phyloP scores from a whole-genome alignment of 2,329 filamentous ascomycete genomes.

The Fusarium sp. region DNA sequence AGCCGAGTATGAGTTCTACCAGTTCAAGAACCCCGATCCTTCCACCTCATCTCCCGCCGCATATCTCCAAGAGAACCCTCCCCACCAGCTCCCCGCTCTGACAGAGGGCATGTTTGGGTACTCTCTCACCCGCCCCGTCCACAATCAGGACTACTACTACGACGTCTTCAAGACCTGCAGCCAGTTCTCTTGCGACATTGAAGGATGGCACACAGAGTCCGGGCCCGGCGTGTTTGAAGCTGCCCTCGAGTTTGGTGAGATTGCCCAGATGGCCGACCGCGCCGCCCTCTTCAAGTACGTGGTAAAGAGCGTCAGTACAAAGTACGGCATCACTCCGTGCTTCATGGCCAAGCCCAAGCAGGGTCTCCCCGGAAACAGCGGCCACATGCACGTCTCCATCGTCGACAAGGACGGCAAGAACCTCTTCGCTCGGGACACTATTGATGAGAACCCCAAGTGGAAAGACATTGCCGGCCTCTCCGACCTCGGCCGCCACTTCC shows the following conservation, averaged over 20 bases:
- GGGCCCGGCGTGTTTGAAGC: slow-evolving; percentile 97
- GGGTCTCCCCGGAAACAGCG: slow-evolving; percentile 93
- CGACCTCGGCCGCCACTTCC: slow-evolving; percentile 91
- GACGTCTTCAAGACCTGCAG: slow-evolving; percentile 86
- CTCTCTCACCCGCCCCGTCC: slow-evolving; percentile 86
- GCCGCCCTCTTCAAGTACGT: slow-evolving; percentile 95
- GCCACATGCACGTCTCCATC: slow-evolving; percentile 95
- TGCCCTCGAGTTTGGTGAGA: slow-evolving; percentile 91
- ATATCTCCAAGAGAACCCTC: slow-evolving; percentile 82
- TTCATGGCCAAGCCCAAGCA: slow-evolving; percentile 99
- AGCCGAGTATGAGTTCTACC: slow-evolving; percentile 98
- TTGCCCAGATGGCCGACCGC: slow-evolving; percentile 91
- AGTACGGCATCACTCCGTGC: slow-evolving; percentile 93
- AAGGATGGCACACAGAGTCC: slow-evolving; percentile 96
- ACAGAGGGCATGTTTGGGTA: slow-evolving; percentile 98
- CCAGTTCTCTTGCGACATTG: slow-evolving; percentile 84
- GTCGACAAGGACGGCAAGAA: slow-evolving; percentile 87
- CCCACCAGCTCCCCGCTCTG: slow-evolving; percentile 80
- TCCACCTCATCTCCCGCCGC: slow-evolving; percentile 77
- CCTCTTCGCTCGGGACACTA: slow-evolving; percentile 81
- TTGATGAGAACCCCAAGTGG: slow-evolving; percentile 81
- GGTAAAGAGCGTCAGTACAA: slow-evolving; percentile 89
- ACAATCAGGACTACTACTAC: slow-evolving; percentile 95
- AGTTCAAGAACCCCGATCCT: slow-evolving; percentile 80
- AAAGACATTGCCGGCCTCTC: slow-evolving; percentile 85